Percentiles rank a stretch among this genome's conserved stretches.
Evolutionary conservation across 306 rosid genomes (phyloP).

Genomic region (Arachis hypogaea): DNA sequence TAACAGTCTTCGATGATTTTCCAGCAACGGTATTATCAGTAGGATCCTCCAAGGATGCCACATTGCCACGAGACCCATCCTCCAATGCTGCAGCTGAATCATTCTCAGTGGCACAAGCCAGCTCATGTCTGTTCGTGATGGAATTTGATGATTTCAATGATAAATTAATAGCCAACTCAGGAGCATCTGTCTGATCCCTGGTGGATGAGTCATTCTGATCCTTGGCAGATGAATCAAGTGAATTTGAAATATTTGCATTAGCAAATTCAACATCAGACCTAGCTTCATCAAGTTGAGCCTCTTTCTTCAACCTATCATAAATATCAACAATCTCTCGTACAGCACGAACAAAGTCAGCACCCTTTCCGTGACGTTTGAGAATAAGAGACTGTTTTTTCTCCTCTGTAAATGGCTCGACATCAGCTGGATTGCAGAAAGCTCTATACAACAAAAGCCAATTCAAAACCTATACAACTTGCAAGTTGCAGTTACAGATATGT

Average conservation of each 20-base stretch:
- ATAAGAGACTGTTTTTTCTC: conserved; percentile 91
- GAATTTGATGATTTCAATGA: conserved; percentile 49
- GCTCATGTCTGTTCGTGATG: conserved; percentile 51
- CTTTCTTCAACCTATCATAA: conserved; percentile 73
- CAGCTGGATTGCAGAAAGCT: conserved; percentile 96
- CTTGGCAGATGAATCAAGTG: conserved; percentile 49
- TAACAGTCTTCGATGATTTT: conserved; percentile 51
- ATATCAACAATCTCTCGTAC: conserved; percentile 81
- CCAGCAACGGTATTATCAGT: conserved; percentile 44
- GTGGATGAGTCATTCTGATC: conserved; percentile 27
- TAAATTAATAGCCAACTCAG: conserved; percentile 43
- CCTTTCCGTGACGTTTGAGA: conserved; percentile 85
- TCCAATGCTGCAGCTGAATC: conserved; percentile 52
- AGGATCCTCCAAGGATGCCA: conserved; percentile 51
- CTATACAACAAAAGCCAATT: conserved; percentile 52
- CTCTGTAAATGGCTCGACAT: conserved; percentile 94
- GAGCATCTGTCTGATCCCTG: conserved; percentile 47
- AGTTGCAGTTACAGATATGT: not conserved
- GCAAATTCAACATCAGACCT: conserved; percentile 52
- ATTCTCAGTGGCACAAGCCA: conserved; percentile 46
- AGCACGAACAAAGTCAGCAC: conserved; percentile 95
- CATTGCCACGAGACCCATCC: conserved; percentile 51
- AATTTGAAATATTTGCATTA: conserved; percentile 50
- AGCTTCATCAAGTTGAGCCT: conserved; percentile 50
- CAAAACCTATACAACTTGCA: conserved; percentile 35